A percentile compares a stretch with the other conserved stretches of the same genome.
phyloP scores from a whole-genome alignment of 495 filamentous ascomycete genomes.

The Cetradonia linearis region DNA sequence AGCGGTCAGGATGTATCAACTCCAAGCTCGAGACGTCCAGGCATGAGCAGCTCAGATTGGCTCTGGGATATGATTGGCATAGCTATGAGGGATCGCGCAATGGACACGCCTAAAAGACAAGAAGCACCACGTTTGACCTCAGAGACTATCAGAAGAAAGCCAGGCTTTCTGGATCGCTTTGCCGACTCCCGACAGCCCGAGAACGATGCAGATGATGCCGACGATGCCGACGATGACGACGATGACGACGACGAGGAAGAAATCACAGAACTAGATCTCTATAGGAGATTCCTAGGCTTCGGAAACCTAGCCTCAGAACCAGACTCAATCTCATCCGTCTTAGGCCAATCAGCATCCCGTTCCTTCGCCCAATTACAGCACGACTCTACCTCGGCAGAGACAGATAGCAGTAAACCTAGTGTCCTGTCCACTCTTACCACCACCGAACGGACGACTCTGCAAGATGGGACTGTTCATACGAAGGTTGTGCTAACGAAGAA shows the following conservation, averaged over 20 bases:
- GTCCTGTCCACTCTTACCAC: conserved; percentile 49
- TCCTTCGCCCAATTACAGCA: conserved; percentile 16
- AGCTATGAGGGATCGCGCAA: not conserved
- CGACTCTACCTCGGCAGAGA: conserved; percentile 17
- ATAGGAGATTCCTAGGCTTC: conserved; percentile 34
- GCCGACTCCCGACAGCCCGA: not conserved
- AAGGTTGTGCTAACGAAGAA: conserved; percentile 49
- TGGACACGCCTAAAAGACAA: not conserved
- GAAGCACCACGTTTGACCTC: not conserved
- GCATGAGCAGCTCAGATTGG: conserved; percentile 11
- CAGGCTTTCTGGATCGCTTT: not conserved
- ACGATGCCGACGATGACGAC: conserved; percentile 9
- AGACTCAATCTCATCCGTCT: not conserved
- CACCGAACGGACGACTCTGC: conserved; percentile 42
- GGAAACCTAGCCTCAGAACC: conserved; percentile 10
- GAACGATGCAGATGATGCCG: conserved; percentile 13
- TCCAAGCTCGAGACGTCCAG: not conserved
- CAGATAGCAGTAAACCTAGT: conserved; percentile 20
- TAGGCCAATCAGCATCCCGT: conserved; percentile 7
- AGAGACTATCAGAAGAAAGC: not conserved
- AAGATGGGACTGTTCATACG: conserved; percentile 53
- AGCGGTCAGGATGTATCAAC: conserved; percentile 37
- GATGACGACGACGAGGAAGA: conserved; percentile 19
- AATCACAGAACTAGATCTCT: conserved; percentile 37
- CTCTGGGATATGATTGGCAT: conserved; percentile 15